These are phyloP conservation scores for Iodosphaeria phyllophila DNA, from an alignment of 2,329 filamentous ascomycete species.

Conservation along the genomic window DNA sequence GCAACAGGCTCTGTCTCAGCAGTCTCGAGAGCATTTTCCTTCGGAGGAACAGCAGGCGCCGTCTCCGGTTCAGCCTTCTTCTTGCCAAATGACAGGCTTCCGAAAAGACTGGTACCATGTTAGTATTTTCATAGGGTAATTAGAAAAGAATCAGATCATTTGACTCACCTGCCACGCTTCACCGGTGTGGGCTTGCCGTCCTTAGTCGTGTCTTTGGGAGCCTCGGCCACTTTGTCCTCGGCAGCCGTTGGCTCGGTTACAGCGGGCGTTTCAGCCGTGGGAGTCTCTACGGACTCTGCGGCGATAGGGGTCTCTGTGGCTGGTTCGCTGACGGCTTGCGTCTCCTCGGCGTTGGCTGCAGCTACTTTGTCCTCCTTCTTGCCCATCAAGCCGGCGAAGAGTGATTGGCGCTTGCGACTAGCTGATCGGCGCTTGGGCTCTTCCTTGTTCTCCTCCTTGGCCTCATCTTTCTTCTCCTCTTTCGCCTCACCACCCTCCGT, in stretches of 20 bases:
- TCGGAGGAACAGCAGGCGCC: conserved; percentile 19
- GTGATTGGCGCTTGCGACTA: conserved; percentile 46
- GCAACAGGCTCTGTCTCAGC: conserved; percentile 16
- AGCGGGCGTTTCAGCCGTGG: conserved; percentile 16
- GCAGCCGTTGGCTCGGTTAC: conserved; percentile 19
- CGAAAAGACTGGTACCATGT: conserved; percentile 24
- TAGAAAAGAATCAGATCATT: conserved; percentile 21
- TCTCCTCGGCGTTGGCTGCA: conserved; percentile 21
- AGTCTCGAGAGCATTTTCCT: conserved; percentile 19
- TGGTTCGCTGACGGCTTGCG: conserved; percentile 18
- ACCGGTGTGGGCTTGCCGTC: conserved; percentile 26
- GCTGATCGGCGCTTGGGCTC: conserved; percentile 43
- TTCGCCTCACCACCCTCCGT: conserved; percentile 15
- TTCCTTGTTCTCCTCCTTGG: conserved; percentile 36
- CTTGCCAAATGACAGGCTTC: conserved; percentile 36
- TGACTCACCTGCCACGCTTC: conserved; percentile 38
- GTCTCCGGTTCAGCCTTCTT: conserved; percentile 33
- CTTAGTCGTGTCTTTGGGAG: conserved; percentile 11
- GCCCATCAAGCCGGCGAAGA: conserved; percentile 38
- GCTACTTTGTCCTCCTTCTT: conserved; percentile 41
- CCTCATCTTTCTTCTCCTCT: conserved; percentile 23
- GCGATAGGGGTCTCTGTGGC: conserved; percentile 14
- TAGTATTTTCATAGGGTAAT: conserved; percentile 3
- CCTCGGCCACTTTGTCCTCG: conserved; percentile 13
- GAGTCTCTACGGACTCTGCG: conserved; percentile 11